A percentile compares a stretch with the other conserved stretches of the same genome.
Conservation (phyloP, 176 grass and related monocot species). For the Lolium perenne region DNA sequence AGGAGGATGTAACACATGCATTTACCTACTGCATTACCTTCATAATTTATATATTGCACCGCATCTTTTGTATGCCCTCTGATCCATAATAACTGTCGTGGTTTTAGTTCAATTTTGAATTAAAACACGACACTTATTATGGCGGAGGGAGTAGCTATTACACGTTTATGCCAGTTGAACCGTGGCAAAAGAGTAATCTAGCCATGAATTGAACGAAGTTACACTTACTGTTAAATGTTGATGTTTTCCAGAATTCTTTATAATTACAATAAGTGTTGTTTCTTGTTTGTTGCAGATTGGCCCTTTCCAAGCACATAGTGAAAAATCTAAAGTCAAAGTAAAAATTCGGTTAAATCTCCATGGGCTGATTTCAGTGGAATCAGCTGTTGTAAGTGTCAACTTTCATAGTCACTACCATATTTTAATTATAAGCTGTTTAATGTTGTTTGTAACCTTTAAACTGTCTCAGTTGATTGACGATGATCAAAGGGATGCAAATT, state of each 20-base stretch:
- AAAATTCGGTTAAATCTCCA: slow-evolving; percentile 89
- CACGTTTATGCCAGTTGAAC: neutral
- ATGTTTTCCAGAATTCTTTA: slow-evolving; percentile 17
- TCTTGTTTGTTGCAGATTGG: slow-evolving; percentile 74
- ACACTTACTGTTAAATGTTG: slow-evolving; percentile 22
- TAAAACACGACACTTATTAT: too few relatives aligned
- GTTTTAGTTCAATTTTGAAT: too few relatives aligned
- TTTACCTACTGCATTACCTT: neutral
- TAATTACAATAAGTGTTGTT: slow-evolving; percentile 27
- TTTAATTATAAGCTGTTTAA: slow-evolving; percentile 22
- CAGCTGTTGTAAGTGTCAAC: slow-evolving; percentile 70
- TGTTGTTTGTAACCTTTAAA: slow-evolving; percentile 45
- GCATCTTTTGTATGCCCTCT: too few relatives aligned
- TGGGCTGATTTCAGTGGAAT: slow-evolving; percentile 89
- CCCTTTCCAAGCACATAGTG: slow-evolving; percentile 69
- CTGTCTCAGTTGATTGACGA: slow-evolving; percentile 63
- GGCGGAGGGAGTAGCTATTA: too few relatives aligned
- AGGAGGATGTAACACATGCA: neutral
- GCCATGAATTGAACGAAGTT: slow-evolving; percentile 29
- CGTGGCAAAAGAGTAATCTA: slow-evolving; percentile 14
- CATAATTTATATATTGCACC: slow-evolving; percentile 4
- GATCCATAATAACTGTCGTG: too few relatives aligned
- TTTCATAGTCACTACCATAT: slow-evolving; percentile 28
- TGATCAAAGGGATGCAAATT: slow-evolving; percentile 56
- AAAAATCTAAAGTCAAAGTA: slow-evolving; percentile 85